Conservation (phyloP, 768 basidiomycete species). For the Suillus plorans region DNA sequence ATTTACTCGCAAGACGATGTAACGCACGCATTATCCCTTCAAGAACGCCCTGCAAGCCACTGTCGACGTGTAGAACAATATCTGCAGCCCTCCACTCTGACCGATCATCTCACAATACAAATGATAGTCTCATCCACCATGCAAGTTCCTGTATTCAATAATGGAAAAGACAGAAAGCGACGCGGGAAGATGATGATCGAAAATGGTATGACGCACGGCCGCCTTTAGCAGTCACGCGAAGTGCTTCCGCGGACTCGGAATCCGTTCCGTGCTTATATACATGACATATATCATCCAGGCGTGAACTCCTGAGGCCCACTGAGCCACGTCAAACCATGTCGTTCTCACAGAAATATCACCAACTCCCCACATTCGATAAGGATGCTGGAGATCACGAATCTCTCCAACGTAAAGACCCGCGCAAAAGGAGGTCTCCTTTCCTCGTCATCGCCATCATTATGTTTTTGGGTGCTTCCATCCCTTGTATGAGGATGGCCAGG, state of each 20-base stretch:
- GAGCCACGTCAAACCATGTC: constrained; percentile 14
- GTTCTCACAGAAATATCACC: constrained; percentile 26
- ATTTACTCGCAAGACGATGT: neutral
- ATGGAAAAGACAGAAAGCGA: too few species aligned
- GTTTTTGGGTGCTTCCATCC: constrained; percentile 23
- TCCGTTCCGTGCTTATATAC: too few species aligned
- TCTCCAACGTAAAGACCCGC: neutral
- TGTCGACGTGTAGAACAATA: neutral
- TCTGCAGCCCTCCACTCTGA: neutral
- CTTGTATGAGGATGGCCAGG: constrained; percentile 19
- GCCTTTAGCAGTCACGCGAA: too few species aligned
- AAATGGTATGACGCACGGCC: too few species aligned
- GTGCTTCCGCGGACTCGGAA: too few species aligned
- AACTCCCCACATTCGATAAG: constrained; percentile 19
- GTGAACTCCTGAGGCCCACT: neutral
- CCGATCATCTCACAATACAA: neutral
- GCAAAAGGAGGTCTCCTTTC: constrained; percentile 26
- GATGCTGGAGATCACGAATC: constrained; percentile 8
- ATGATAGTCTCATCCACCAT: neutral
- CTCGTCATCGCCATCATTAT: constrained; percentile 17
- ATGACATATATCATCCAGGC: neutral
- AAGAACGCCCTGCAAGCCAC: neutral
- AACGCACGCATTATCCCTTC: neutral
- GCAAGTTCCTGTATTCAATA: too few species aligned
- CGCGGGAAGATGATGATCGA: too few species aligned